Conservation (phyloP, 768 basidiomycete genomes). For the Gymnopilus junonius region DNA sequence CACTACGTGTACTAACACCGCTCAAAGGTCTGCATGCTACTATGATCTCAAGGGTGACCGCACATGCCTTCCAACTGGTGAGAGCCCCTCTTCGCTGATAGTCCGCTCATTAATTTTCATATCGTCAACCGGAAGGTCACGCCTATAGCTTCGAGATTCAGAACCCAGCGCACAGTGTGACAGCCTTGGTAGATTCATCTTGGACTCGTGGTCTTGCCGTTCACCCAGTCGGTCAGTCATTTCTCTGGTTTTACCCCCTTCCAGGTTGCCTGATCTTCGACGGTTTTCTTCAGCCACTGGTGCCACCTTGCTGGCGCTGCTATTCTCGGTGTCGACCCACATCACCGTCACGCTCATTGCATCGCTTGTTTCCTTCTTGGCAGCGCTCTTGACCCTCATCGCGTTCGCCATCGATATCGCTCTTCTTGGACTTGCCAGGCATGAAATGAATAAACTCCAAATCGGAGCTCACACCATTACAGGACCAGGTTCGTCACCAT, state of each 20-base stretch:
- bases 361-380: conserved; percentile 70
- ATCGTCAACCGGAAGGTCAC: conserved; percentile 42
- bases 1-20: neutral
- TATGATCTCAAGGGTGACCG: conserved; percentile 36
- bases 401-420: conserved; percentile 82
- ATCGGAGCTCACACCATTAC: conserved; percentile 53
- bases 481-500: conserved; percentile 58
- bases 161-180: conserved; percentile 36
- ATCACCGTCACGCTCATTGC: conserved; percentile 58
- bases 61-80: conserved; percentile 42
- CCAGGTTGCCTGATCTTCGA: neutral
- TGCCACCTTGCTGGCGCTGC: conserved; percentile 65
- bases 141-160: conserved; percentile 56
- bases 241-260: neutral
- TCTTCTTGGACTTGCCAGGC: conserved; percentile 63
- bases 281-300: conserved; percentile 44
- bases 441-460: conserved; percentile 57
- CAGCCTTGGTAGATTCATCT: conserved; percentile 50
- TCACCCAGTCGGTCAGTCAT: conserved; percentile 70
- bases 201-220: conserved; percentile 80
- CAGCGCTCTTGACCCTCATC: conserved; percentile 67
- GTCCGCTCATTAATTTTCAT: neutral
- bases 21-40: conserved; percentile 63
- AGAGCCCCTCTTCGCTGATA: conserved; percentile 13
- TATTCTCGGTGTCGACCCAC: conserved; percentile 59